phyloP scores from a whole-genome alignment of 352 stramenopile genomes.

The Pythium vanterpoolii region DNA sequence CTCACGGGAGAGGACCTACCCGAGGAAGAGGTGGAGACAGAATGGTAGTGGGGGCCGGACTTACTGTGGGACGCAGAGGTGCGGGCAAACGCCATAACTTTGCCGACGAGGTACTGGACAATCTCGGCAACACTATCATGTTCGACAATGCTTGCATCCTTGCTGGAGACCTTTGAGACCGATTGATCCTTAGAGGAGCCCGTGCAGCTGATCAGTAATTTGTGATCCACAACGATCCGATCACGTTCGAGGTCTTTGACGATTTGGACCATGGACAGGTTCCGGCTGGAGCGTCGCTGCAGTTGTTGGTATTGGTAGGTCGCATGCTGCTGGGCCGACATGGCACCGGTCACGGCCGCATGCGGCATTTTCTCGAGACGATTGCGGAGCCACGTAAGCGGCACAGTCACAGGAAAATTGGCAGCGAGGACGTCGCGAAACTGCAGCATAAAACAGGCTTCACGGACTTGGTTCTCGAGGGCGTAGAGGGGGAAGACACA shows the following conservation, averaged over 20 bases:
- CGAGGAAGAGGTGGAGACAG: neutral
- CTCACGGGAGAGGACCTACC: neutral
- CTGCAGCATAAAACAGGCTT: slow-evolving; percentile 35
- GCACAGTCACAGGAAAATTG: slow-evolving; percentile 50
- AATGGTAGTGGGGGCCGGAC: neutral
- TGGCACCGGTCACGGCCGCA: neutral
- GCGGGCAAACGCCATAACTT: slow-evolving; percentile 40
- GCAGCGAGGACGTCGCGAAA: slow-evolving; percentile 33
- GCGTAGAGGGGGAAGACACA: slow-evolving; percentile 22
- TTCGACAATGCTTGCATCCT: slow-evolving; percentile 11
- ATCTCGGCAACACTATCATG: slow-evolving; percentile 51
- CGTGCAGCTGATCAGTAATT: slow-evolving; percentile 34
- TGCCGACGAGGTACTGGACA: slow-evolving; percentile 55
- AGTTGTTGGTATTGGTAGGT: slow-evolving; percentile 32
- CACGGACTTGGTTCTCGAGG: slow-evolving; percentile 17
- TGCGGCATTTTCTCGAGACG: slow-evolving; percentile 38
- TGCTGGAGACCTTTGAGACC: neutral
- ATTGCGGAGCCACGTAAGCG: slow-evolving; percentile 60
- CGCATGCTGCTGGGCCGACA: slow-evolving; percentile 24
- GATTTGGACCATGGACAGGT: slow-evolving; percentile 74
- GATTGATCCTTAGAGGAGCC: neutral
- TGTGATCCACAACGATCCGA: slow-evolving; percentile 54
- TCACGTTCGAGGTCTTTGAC: slow-evolving; percentile 77
- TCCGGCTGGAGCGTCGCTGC: slow-evolving; percentile 49
- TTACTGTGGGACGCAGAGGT: neutral